Evolutionary conservation across 768 basidiomycete species (phyloP), one percentile per base, ranked within the genome.

Genomic region (Amanita polypyramis): DNA sequence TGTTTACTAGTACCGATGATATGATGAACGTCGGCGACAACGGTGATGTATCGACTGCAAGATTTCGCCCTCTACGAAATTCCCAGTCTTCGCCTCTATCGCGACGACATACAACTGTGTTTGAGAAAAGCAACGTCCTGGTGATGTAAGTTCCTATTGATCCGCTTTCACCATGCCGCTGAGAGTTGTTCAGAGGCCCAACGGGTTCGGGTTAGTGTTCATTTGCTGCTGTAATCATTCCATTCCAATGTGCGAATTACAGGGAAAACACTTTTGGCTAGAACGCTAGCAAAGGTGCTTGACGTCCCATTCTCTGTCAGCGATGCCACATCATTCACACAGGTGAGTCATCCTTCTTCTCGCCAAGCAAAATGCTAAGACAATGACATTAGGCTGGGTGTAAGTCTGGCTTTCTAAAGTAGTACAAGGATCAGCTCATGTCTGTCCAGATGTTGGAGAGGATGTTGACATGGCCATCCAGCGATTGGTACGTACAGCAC

Each of bases 91-190:
- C 19, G 59, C 55, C 73, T 5, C 61, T 73, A 17, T 65, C 69
- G 42, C 74, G 65, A n/a, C 69, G 71, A 38, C 62, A 67, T 6
- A 56, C 67, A 11, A 76, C 83, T 17, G 59, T 79, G 20, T 88
- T 95, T 45, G 94, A 98, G 71, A 98, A 98, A 73, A 93, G 89
- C 56, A 98, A 98, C 60, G 89, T 97, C 2, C 68, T 98, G 36
- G 82, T 97, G 50, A 75, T 98, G 92, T 93, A 60, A 8, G 46
- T 55, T 76, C 65, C 30, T n/a, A 8, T 4, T 49, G 14, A 29
- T 37, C 27, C 14, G 33, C 15, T 51, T 45, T 47, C 33, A 49
- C 49, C 47, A 34, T 6, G 5, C 23, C 21, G 15, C 34, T 45
- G 10, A 20, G 29, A 25, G 6, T 2, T 27, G 43, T 38, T 45